Conservation (phyloP, 306 rosid species). For the Adenanthera pavonina region DNA sequence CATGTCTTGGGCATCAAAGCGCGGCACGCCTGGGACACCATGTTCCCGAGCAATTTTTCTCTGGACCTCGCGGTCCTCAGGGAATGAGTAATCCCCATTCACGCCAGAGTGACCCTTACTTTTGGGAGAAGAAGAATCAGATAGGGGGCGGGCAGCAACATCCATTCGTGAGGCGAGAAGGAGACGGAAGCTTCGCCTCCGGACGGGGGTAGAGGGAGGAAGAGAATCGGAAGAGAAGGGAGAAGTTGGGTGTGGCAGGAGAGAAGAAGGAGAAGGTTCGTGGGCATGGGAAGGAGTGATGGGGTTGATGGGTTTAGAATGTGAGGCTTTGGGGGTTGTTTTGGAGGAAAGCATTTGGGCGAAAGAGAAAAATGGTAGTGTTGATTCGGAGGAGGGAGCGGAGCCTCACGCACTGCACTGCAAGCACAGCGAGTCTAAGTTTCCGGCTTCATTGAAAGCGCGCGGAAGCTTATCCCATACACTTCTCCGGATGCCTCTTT, state of each 20-base stretch:
- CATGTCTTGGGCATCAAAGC: not conserved
- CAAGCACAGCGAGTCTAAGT: not conserved
- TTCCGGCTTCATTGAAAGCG: not conserved
- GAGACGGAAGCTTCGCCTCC: constrained; percentile 48
- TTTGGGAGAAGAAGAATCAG: not conserved
- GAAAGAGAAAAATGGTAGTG: not conserved
- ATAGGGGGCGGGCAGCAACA: not conserved
- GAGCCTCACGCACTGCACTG: not conserved
- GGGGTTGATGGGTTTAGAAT: constrained; percentile 19
- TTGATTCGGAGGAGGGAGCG: not conserved
- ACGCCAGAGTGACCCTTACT: not conserved
- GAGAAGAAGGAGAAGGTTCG: constrained; percentile 32
- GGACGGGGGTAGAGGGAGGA: not conserved
- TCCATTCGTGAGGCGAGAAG: constrained; percentile 20
- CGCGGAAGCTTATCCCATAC: not conserved
- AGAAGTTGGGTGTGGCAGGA: not conserved
- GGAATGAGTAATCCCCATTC: not conserved
- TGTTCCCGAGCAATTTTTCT: not conserved
- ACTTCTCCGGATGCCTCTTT: constrained; percentile 1
- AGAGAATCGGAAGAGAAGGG: not conserved
- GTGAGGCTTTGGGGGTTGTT: constrained; percentile 41
- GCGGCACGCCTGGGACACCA: not conserved
- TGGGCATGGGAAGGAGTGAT: constrained; percentile 43
- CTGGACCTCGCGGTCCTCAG: not conserved
- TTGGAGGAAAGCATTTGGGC: constrained; percentile 34